Evolutionary conservation across 306 rosid genomes (phyloP).

Genomic region (Trifolium dubium): DNA sequence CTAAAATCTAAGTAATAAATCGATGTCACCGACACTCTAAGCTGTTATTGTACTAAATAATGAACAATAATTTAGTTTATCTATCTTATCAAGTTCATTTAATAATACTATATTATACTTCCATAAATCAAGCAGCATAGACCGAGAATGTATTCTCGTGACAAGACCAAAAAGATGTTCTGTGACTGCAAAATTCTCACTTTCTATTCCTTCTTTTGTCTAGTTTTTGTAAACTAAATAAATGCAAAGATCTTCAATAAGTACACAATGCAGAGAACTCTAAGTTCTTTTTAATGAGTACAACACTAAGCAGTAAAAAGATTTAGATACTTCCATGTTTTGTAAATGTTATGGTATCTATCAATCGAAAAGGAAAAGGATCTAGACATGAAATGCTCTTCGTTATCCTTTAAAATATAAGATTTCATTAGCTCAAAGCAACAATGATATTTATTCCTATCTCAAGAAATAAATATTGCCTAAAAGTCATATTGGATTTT

Average conservation of each 20-base stretch:
- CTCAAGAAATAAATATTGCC: constrained; percentile 24
- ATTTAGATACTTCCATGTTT: constrained; percentile 8
- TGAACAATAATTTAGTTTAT: constrained; percentile 10
- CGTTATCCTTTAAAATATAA: neutral
- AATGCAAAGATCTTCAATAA: neutral
- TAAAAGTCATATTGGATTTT: neutral
- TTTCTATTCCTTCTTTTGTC: neutral
- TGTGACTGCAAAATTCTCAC: neutral
- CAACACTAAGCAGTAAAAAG: constrained; percentile 1
- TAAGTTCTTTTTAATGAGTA: constrained; percentile 21
- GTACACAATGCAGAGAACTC: constrained; percentile 22
- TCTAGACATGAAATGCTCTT: constrained; percentile 30
- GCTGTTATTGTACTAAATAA: neutral
- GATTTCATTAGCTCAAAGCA: constrained; percentile 26
- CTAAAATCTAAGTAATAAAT: constrained; percentile 8
- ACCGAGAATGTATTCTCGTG: neutral
- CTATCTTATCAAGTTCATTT: constrained; percentile 9
- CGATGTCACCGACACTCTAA: constrained; percentile 5
- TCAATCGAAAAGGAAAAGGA: constrained; percentile 1
- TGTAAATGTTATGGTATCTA: constrained; percentile 1
- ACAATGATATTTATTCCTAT: constrained; percentile 15
- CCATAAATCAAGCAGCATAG: constrained; percentile 7
- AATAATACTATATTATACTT: neutral
- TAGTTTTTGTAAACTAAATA: neutral
- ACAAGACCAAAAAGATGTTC: constrained; percentile 16